A percentile compares a stretch with the other conserved stretches of the same genome.
These are phyloP conservation scores for Barbatosphaeria neglecta DNA, from an alignment of 495 filamentous ascomycete genomes.

Conservation along the genomic window DNA sequence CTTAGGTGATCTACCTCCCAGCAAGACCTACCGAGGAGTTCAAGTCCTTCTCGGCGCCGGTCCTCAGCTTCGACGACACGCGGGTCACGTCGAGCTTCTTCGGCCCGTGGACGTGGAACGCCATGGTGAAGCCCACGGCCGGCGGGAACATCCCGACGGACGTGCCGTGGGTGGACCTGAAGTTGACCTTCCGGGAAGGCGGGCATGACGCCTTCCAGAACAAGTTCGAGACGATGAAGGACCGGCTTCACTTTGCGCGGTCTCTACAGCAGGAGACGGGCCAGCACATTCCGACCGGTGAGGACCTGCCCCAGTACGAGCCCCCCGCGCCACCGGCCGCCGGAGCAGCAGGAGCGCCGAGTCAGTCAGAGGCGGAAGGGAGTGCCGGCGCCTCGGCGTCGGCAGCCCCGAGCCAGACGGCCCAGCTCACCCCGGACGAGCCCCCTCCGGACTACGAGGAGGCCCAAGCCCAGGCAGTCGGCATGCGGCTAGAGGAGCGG, in stretches of 20 bases:
- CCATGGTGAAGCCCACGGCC: conserved; percentile 63
- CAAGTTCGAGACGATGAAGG: conserved; percentile 74
- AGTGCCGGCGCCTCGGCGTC: conserved; percentile 4
- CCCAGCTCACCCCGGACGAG: conserved; percentile 49
- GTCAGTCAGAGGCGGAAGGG: background rate
- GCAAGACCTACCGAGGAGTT: conserved; percentile 52
- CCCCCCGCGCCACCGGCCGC: conserved; percentile 14
- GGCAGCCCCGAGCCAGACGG: conserved; percentile 10
- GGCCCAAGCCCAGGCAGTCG: conserved; percentile 68
- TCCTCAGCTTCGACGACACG: conserved; percentile 77
- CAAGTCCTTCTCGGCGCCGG: conserved; percentile 80
- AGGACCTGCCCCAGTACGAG: conserved; percentile 78
- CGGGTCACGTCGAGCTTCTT: conserved; percentile 88
- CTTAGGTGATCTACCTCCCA: conserved; percentile 82
- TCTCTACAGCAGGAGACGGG: conserved; percentile 48
- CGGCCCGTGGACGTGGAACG: conserved; percentile 88
- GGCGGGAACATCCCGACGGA: conserved; percentile 78
- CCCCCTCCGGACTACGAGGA: conserved; percentile 93
- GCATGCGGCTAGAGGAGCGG: conserved; percentile 33
- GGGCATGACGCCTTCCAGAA: conserved; percentile 86
- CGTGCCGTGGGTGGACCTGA: conserved; percentile 60
- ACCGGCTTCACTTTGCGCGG: conserved; percentile 65
- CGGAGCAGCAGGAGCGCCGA: no score
- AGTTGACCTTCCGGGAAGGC: conserved; percentile 86
- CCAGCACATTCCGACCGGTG: conserved; percentile 50